Conservation (phyloP, 768 basidiomycete genomes). For the Pulveroboletus sp. region DNA sequence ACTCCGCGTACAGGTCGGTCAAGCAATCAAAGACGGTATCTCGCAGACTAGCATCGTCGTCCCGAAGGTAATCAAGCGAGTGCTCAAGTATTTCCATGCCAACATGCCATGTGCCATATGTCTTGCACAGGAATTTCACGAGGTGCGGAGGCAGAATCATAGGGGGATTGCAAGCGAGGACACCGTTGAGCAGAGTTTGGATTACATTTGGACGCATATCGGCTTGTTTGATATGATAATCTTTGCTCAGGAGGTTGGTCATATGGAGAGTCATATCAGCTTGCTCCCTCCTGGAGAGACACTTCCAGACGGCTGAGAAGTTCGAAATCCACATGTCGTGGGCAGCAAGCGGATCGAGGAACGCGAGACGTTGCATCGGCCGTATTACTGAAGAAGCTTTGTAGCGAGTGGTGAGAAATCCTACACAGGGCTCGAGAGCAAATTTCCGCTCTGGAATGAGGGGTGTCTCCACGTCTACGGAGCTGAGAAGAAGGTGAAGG, state of each 20-base stretch:
- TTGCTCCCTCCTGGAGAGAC: constrained; percentile 85
- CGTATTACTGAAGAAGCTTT: constrained; percentile 56
- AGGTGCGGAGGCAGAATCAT: constrained; percentile 93
- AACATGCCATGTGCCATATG: constrained; percentile 94
- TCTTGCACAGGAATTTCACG: constrained; percentile 94
- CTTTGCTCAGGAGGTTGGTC: constrained; percentile 87
- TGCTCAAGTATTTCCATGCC: constrained; percentile 81
- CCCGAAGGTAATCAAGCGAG: constrained; percentile 75
- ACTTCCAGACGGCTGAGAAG: constrained; percentile 84
- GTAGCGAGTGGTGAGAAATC: constrained; percentile 43
- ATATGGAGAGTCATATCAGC: constrained; percentile 84
- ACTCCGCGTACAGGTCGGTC: constrained; percentile 92
- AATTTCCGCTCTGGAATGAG: constrained; percentile 43
- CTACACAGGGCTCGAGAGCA: constrained; percentile 28
- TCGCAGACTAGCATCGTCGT: constrained; percentile 75
- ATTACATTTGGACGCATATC: constrained; percentile 90
- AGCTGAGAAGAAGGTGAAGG: constrained; percentile 83
- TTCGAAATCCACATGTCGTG: constrained; percentile 86
- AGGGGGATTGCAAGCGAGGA: constrained; percentile 81
- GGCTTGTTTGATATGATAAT: constrained; percentile 88
- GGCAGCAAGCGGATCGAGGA: constrained; percentile 71
- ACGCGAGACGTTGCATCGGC: constrained; percentile 80
- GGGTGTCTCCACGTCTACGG: constrained; percentile 45
- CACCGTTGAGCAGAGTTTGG: constrained; percentile 82
- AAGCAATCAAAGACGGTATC: constrained; percentile 89